Conservation (phyloP, 768 basidiomycete species). For the Lyophyllum decastes region DNA sequence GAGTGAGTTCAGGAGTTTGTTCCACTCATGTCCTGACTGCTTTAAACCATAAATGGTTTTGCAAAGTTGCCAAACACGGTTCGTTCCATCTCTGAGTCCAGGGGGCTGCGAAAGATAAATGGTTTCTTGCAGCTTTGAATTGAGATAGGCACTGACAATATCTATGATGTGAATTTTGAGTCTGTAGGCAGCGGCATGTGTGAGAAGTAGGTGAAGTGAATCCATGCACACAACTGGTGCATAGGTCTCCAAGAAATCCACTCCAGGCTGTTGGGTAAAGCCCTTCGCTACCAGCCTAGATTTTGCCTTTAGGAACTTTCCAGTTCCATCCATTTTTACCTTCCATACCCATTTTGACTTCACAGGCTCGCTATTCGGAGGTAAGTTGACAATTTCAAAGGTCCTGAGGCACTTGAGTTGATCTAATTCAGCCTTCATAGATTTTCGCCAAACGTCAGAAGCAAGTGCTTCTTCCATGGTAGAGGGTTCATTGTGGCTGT, state of each 20-base stretch:
- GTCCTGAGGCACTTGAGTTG: slow-evolving; percentile 27
- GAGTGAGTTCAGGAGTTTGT: too few relatives aligned
- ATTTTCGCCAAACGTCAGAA: slow-evolving; percentile 19
- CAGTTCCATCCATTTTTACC: slow-evolving; percentile 37
- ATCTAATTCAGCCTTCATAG: slow-evolving; percentile 26
- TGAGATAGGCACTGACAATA: slow-evolving; percentile 24
- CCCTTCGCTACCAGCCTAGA: slow-evolving; percentile 32
- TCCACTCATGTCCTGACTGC: slow-evolving; percentile 30
- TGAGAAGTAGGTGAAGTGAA: slow-evolving; percentile 29
- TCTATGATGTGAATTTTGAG: slow-evolving; percentile 42
- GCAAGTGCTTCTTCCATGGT: slow-evolving; percentile 4
- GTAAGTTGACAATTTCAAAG: slow-evolving; percentile 27
- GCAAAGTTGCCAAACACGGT: slow-evolving; percentile 11
- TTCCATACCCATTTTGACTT: too few relatives aligned
- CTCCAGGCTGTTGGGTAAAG: too few relatives aligned
- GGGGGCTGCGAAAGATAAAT: slow-evolving; percentile 42
- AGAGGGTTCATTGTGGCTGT: not conserved
- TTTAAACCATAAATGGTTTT: slow-evolving; percentile 40
- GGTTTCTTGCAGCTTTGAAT: slow-evolving; percentile 27
- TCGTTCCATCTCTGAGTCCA: slow-evolving; percentile 24
- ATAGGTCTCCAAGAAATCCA: slow-evolving; percentile 35
- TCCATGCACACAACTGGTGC: slow-evolving; percentile 34
- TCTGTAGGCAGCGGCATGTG: slow-evolving; percentile 32
- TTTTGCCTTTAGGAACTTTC: slow-evolving; percentile 32
- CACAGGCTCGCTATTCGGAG: slow-evolving; percentile 18